These are phyloP conservation scores for Diaporthe sp. DNA, from an alignment of 2,329 filamentous ascomycete genomes.

Conservation along the genomic window DNA sequence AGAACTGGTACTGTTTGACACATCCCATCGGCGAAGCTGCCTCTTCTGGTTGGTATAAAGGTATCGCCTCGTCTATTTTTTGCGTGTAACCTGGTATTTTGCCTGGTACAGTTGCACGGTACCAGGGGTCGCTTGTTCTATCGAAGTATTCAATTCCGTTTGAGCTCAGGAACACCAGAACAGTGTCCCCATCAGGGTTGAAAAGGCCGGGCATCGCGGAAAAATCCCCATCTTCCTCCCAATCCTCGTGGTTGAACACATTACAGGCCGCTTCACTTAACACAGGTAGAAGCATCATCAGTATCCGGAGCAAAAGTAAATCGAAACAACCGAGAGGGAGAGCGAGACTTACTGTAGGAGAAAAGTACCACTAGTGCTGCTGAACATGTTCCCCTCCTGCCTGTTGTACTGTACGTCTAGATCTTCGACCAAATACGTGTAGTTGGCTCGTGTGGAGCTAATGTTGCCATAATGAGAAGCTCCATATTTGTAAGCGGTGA, in stretches of 20 bases:
- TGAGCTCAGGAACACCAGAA: slow-evolving; percentile 25
- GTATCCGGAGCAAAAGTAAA: background rate
- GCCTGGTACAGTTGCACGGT: slow-evolving; percentile 11
- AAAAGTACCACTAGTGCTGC: background rate
- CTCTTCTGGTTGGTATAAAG: slow-evolving; percentile 30
- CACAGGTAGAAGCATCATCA: background rate
- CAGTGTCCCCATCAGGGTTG: slow-evolving; percentile 1
- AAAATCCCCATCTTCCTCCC: background rate
- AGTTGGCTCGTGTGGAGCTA: too few species aligned
- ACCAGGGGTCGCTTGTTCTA: slow-evolving; percentile 32
- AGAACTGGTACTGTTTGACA: slow-evolving; percentile 28
- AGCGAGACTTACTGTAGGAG: background rate
- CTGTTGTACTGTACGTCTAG: background rate
- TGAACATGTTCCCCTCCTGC: background rate
- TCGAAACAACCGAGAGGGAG: background rate
- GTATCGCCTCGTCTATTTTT: too few species aligned
- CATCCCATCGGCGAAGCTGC: slow-evolving; percentile 37
- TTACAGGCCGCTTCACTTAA: background rate
- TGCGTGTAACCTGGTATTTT: too few species aligned
- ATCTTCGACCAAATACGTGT: slow-evolving; percentile 1
- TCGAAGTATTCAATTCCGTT: slow-evolving; percentile 1
- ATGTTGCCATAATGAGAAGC: fast-evolving
- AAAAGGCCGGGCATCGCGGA: slow-evolving; percentile 7
- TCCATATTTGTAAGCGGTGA: slow-evolving; percentile 34
- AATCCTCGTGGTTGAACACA: background rate